A percentile compares a stretch with the other conserved stretches of the same genome.
phyloP scores from a whole-genome alignment of 2,329 filamentous ascomycete species.

The Phoma sp. region DNA sequence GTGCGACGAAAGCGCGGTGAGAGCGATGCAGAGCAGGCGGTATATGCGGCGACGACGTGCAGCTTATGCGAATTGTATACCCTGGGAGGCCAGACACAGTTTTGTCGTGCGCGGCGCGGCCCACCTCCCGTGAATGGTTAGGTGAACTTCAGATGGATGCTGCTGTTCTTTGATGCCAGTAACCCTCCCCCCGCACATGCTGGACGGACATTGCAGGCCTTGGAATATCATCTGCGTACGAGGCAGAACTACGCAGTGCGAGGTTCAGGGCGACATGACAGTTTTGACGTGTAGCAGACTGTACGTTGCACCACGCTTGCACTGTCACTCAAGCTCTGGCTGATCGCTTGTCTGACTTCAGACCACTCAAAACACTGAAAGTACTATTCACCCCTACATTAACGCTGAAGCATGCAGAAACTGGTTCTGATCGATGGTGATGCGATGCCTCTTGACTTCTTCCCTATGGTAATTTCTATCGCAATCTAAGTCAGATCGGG shows the following conservation, averaged over 20 bases:
- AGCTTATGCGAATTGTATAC: constrained; percentile 13
- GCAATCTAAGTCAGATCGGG: too few species aligned
- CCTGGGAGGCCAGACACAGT: constrained; percentile 15
- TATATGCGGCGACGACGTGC: constrained; percentile 14
- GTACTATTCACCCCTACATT: too few species aligned
- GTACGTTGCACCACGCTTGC: constrained; percentile 23
- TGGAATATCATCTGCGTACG: neutral
- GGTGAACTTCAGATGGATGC: neutral
- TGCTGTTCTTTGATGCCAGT: neutral
- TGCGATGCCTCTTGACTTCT: too few species aligned
- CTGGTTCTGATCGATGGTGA: too few species aligned
- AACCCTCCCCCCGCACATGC: neutral
- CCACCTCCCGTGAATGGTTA: constrained; percentile 16
- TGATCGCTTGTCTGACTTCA: constrained; percentile 1
- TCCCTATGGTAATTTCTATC: too few species aligned
- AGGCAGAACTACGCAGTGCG: constrained; percentile 10
- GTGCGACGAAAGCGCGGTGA: constrained; percentile 31
- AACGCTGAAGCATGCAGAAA: too few species aligned
- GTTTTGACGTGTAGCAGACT: constrained; percentile 14
- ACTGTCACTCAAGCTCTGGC: constrained; percentile 8
- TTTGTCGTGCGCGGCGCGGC: constrained; percentile 18
- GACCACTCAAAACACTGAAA: neutral
- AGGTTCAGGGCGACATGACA: constrained; percentile 5
- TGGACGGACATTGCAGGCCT: constrained; percentile 4
- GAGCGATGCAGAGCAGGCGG: constrained; percentile 18